phyloP scores from a whole-genome alignment of 805 yeast genomes.

The Metschnikowia gelsemii region DNA sequence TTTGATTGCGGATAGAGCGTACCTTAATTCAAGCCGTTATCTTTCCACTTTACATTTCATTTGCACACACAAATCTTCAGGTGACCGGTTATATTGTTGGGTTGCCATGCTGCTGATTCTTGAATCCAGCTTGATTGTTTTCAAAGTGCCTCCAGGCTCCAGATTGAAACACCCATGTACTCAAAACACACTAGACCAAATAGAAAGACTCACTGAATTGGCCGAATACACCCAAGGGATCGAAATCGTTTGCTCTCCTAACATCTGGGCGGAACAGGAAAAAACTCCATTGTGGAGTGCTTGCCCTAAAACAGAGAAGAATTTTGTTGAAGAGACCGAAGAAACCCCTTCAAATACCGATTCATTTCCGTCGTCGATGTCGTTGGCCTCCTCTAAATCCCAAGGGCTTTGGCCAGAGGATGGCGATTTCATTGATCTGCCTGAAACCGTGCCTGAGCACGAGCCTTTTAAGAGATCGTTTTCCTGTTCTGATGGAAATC shows the following conservation, averaged over 20 bases:
- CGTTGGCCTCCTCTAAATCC: conserved; percentile 6
- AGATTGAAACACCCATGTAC: conserved; percentile 9
- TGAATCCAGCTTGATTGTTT: conserved; percentile 10
- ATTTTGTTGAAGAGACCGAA: background rate
- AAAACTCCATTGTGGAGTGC: background rate
- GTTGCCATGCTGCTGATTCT: conserved; percentile 8
- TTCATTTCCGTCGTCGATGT: conserved; percentile 6
- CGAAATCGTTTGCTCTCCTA: conserved; percentile 8
- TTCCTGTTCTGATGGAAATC: background rate
- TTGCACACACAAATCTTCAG: background rate
- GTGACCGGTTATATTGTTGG: background rate
- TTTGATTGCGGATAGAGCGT: too few species aligned
- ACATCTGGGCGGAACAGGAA: conserved; percentile 12
- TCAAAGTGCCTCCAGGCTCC: conserved; percentile 8
- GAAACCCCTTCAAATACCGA: conserved; percentile 2
- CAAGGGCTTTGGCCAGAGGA: conserved; percentile 5
- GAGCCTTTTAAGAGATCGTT: conserved; percentile 5
- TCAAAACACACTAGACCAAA: background rate
- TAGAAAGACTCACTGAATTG: conserved; percentile 6
- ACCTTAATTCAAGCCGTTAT: too few species aligned
- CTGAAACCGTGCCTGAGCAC: background rate
- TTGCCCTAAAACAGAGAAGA: background rate
- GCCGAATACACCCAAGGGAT: conserved; percentile 8
- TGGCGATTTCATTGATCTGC: conserved; percentile 1
- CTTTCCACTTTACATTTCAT: background rate